Evolutionary conservation across 768 basidiomycete species (phyloP).

Genomic region (Tulasnella sp.): DNA sequence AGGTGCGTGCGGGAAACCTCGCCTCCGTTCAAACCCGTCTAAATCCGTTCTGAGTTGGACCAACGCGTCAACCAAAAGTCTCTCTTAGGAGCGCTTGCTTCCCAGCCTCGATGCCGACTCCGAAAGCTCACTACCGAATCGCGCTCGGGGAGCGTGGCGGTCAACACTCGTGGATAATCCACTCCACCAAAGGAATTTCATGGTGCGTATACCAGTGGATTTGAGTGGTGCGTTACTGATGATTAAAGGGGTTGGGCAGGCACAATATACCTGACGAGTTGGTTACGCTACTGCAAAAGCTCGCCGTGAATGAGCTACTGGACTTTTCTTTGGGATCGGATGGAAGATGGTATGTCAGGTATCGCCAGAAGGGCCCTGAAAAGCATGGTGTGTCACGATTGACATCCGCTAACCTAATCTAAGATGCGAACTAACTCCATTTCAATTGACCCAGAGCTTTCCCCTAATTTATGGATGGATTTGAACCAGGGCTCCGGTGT

Average conservation of each 20-base stretch:
- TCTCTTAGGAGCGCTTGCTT: neutral
- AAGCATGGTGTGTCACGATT: slow-evolving; percentile 5
- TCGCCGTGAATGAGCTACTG: neutral
- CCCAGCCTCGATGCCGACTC: neutral
- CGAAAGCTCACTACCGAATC: neutral
- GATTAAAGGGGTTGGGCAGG: neutral
- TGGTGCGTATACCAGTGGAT: neutral
- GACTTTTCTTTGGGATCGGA: neutral
- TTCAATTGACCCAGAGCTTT: neutral
- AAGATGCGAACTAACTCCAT: neutral
- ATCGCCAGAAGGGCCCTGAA: neutral
- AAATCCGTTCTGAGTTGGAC: neutral
- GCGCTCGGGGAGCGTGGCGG: neutral
- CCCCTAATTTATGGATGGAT: neutral
- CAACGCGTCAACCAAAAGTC: neutral
- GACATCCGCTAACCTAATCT: neutral
- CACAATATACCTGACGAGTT: neutral
- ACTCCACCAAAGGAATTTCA: neutral
- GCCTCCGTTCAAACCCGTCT: neutral
- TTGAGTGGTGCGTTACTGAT: neutral
- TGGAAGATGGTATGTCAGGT: slow-evolving; percentile 12
- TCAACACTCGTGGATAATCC: neutral
- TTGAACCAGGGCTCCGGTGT: neutral
- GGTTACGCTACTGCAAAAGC: neutral
- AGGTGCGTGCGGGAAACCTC: neutral